A percentile compares a stretch with the other conserved stretches of the same genome.
These are phyloP conservation scores for Trifolium subterraneum DNA, from an alignment of 306 rosid species.

Conservation along the genomic window DNA sequence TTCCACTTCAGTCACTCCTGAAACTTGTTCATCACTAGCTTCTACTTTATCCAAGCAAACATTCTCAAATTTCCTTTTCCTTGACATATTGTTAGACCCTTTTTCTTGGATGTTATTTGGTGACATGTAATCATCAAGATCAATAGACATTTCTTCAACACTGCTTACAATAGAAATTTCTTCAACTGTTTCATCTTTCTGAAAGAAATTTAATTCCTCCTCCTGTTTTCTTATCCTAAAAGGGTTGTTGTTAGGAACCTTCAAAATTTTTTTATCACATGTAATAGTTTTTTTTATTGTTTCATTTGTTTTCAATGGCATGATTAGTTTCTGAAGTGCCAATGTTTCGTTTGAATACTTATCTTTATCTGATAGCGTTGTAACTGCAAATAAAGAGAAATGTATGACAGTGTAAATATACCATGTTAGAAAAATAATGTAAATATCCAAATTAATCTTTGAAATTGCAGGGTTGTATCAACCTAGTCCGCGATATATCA, in stretches of 20 bases:
- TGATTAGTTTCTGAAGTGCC: slow-evolving; percentile 65
- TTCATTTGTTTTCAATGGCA: slow-evolving; percentile 49
- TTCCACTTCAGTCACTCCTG: slow-evolving; percentile 62
- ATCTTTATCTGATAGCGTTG: slow-evolving; percentile 40
- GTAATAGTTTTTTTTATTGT: slow-evolving; percentile 27
- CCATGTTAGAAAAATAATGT: background rate
- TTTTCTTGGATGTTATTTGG: slow-evolving; percentile 35
- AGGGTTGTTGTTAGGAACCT: slow-evolving; percentile 81
- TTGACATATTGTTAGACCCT: slow-evolving; percentile 43
- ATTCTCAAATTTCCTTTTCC: slow-evolving; percentile 58
- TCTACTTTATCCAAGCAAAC: slow-evolving; percentile 45
- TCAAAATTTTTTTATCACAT: slow-evolving; percentile 38
- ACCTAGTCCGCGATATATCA: background rate
- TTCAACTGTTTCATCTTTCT: slow-evolving; percentile 39
- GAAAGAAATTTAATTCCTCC: slow-evolving; percentile 36
- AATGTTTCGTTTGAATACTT: slow-evolving; percentile 52
- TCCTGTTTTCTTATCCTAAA: slow-evolving; percentile 60
- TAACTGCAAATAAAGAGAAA: slow-evolving; percentile 50
- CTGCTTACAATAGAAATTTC: slow-evolving; percentile 40
- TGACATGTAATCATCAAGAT: slow-evolving; percentile 42
- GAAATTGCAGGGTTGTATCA: background rate
- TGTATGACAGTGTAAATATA: background rate
- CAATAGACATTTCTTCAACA: slow-evolving; percentile 41
- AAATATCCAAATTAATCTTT: background rate
- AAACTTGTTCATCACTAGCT: slow-evolving; percentile 44